A percentile compares a stretch with the other conserved stretches of the same genome.
Conservation (phyloP, 257 asterid species). For the Galeopsis tetrahit region DNA sequence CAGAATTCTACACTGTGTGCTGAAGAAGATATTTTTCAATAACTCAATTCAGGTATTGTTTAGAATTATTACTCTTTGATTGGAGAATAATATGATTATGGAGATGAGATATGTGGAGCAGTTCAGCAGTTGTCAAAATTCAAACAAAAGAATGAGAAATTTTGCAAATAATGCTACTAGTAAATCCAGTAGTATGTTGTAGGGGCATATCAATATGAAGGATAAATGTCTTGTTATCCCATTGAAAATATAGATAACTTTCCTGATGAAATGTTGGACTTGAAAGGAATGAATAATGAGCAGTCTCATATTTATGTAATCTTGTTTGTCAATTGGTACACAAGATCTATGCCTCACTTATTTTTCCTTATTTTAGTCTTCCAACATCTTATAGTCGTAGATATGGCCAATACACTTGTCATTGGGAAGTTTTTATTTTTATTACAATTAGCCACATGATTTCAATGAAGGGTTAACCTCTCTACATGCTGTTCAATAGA, state of each 20-base stretch:
- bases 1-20: too few species aligned
- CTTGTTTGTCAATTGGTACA: background rate
- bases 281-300: background rate
- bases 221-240: conserved; percentile 9
- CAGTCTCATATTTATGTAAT: background rate
- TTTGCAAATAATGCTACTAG: too few species aligned
- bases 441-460: background rate
- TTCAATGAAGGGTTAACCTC: conserved; percentile 10
- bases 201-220: conserved; percentile 3
- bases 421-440: background rate
- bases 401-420: background rate
- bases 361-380: background rate
- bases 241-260: conserved; percentile 6
- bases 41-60: too few species aligned
- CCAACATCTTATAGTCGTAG: background rate
- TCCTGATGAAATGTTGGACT: background rate
- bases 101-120: too few species aligned
- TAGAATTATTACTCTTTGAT: too few species aligned
- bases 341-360: conserved; percentile 7
- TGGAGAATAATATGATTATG: too few species aligned
- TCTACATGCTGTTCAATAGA: conserved; percentile 17
- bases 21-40: too few species aligned
- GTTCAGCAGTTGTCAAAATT: too few species aligned
- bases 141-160: too few species aligned
- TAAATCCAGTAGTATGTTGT: conserved; percentile 1